Base-by-base conservation (phyloP, 352 stramenopile species). In the Globisporangium camurandrum region DNA sequence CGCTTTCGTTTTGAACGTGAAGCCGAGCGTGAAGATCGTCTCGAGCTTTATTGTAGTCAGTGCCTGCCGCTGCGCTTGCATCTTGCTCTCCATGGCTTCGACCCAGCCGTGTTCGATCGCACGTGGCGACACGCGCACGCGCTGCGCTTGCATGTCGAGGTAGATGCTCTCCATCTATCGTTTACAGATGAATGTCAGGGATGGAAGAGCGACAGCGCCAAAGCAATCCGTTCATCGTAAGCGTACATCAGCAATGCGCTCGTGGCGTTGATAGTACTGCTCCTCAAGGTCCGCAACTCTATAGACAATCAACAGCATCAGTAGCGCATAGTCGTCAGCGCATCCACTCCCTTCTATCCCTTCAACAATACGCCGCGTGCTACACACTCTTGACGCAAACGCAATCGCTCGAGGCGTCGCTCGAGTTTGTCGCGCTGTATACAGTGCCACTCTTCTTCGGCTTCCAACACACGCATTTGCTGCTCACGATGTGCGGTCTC, bases 51-150 rank as follows among this genome's bases (percentile, higher is more conserved):
- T 24, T 22, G 61, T 33, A 6, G 77, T 88, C 61, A 92, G 89
- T 20, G 68, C 43, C 11, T 52, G 40, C 17, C 77, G 71, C 48
- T 92, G 75, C 9, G 54, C 24, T 8, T 76, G 68, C 61, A 88
- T 83, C 47, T 88, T 88, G 2, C 61, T 61, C 33, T 92, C 77
- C 77, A 92, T 89, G 36, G 88, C 77, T 64, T 88, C 75, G 1
- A 92, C 71, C 81, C 77, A 92, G 1, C 81, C 81, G 8, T 89
- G 74, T 23, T 88, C 74, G 27, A 92, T 89, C 3, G 81, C 81
- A 10, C 81, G 69, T 1, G 81, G 77, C 1, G 77, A 92, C 12
- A 92, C 66, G 10, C 75, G 74, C 49, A 86, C 64, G 1, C 74
- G 67, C 54, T 92, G 81, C 0, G 67, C 81, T 48, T 86, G 69